Conservation (phyloP, 805 yeast genomes). For the Metschnikowia aberdeeniae region DNA sequence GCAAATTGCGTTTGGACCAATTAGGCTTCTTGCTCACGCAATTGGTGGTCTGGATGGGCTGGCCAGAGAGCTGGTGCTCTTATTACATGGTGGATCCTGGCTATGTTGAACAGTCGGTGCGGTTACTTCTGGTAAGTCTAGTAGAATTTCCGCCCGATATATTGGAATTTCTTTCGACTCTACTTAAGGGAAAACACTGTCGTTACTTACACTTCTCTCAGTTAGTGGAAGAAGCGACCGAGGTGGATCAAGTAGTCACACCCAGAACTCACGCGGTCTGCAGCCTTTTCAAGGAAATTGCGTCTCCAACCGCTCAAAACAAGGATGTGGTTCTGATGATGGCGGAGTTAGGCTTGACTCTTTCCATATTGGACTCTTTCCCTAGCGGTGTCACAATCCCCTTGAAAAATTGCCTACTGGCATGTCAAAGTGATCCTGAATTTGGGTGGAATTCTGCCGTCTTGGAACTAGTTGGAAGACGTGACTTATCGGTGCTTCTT, state of each 20-base stretch:
- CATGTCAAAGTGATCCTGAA: constrained; percentile 50
- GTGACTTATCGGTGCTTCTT: constrained; percentile 48
- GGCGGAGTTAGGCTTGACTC: constrained; percentile 51
- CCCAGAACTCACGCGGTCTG: constrained; percentile 62
- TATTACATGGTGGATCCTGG: constrained; percentile 45
- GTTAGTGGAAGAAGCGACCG: constrained; percentile 57
- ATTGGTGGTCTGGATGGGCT: constrained; percentile 63
- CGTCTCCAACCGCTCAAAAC: constrained; percentile 49
- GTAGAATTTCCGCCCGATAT: constrained; percentile 59
- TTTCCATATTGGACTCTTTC: constrained; percentile 55
- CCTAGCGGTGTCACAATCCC: constrained; percentile 73
- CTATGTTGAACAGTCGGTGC: constrained; percentile 35
- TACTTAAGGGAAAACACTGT: constrained; percentile 39
- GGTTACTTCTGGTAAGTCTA: constrained; percentile 43
- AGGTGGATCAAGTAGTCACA: constrained; percentile 55
- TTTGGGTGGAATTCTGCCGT: constrained; percentile 45
- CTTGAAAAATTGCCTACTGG: constrained; percentile 54
- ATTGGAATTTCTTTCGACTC: constrained; percentile 50
- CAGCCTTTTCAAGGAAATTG: constrained; percentile 58
- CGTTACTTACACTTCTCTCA: constrained; percentile 66
- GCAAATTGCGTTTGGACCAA: constrained; percentile 28
- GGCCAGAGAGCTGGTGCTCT: constrained; percentile 63
- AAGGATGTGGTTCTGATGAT: constrained; percentile 58
- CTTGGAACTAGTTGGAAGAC: constrained; percentile 60
- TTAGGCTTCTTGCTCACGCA: constrained; percentile 58